Evolutionary conservation across 164 flowering plant genomes (phyloP).

Genomic region (Tetracentron sinense): DNA sequence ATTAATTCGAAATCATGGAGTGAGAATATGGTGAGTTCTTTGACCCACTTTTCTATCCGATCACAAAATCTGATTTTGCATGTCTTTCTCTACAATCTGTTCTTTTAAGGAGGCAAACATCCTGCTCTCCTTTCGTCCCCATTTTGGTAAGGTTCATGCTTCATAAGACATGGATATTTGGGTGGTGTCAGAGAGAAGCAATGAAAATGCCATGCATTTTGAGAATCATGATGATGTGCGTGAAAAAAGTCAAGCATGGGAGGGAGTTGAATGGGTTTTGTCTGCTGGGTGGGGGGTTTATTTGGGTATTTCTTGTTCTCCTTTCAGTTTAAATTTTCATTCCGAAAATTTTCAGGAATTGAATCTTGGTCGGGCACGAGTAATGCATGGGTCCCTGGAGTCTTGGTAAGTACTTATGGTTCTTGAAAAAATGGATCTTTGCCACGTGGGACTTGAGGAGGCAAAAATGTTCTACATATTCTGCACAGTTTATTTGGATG

Average conservation of each 20-base stretch:
- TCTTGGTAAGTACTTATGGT: neutral
- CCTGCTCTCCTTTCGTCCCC: neutral
- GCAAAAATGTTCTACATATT: no score
- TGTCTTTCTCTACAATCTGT: neutral
- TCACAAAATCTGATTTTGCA: neutral
- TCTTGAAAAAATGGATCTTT: neutral
- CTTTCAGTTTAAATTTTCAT: neutral
- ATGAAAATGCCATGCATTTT: neutral
- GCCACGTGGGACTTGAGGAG: neutral
- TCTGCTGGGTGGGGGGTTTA: neutral
- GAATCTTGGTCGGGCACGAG: neutral
- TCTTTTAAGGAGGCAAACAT: neutral
- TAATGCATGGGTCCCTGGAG: neutral
- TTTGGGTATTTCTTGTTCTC: neutral
- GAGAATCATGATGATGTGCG: neutral
- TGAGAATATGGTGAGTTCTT: constrained; percentile 47
- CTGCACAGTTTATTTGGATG: no score
- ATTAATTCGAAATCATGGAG: constrained; percentile 27
- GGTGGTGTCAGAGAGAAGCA: neutral
- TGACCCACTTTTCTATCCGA: constrained; percentile 7
- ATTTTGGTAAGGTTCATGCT: neutral
- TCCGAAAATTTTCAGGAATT: neutral
- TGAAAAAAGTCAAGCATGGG: neutral
- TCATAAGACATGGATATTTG: neutral
- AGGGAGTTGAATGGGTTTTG: neutral